Evolutionary conservation across 108 stramenopile species (phyloP), one percentile per base, ranked within the genome.

Genomic region (Nitzschia sp.): DNA sequence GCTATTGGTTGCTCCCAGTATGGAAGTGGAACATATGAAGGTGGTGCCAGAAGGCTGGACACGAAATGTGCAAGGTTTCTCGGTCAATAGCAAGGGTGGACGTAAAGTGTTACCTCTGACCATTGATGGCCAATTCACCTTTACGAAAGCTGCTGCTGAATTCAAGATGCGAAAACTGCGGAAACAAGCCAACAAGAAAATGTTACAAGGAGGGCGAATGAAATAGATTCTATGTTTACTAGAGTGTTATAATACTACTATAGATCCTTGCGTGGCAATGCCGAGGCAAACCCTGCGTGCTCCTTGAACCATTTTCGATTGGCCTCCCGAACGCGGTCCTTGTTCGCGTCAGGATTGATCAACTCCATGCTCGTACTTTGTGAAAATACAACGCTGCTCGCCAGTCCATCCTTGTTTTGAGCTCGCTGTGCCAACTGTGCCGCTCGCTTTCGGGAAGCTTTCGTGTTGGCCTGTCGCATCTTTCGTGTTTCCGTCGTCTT

Each of bases 291-390:
- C 34, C 95, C 95, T 18, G 91, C 85, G 69, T 85, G 80, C 35
- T 91, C 70, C 23, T 80, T 81, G 66, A 97, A 97, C 92, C 94
- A 97, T 66, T 94, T 95, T 26, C 81, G 65, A 66, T 96, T 97
- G 1, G 97, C 97, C 36, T 80, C 74, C 31, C 75, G 54, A 5
- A 77, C 76, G 11, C 79, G 71, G 13, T 94, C 84, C 63, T 71
- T 81, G n/a, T 80, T 71, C 0, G 91, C 93, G 57, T 93, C 86
- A 19, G 96, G 94, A 79, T 95, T 92, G 49, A 94, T 88, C 6
- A 97, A 78, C 72, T 96, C 97, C 79, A 96, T 78, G 25, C 75
- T 68, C 49, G 89, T 91, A 19, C 85, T 81, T 13, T 89, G 91
- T 9, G 91, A 91, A 63, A 97, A 96, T 0, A 89, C 95, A 53